Evolutionary conservation across 768 basidiomycete species (phyloP), one percentile per base, ranked within the genome.

Genomic region (Calocybe indica): DNA sequence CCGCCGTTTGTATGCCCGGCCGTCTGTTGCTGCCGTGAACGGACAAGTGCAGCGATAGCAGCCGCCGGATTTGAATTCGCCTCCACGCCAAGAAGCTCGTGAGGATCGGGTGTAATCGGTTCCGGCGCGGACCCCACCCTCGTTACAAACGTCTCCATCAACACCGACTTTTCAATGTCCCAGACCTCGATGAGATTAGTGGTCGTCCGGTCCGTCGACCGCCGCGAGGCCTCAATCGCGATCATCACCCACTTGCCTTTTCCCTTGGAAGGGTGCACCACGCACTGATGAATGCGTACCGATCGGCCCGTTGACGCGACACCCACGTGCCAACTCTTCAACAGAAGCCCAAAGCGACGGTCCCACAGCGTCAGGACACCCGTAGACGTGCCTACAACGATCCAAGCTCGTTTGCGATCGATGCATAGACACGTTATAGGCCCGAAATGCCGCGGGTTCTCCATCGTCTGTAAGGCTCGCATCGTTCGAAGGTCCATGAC

Each of bases 291-390:
- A 15, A 94, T 78, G 34, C 80, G 76, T 2, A 74, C 75, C 6
- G 74, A 70, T 35, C 72, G 66, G 2, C 79, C 79, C 2, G 70
- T 68, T 8, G 74, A 69, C 3, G 78, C 73, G 5, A 72, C 71
- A 7, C 82, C 82, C 6, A 82, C 82, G 57, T 82, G 80, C 94
- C 95, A 97, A 50, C 83, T 89, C 62, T 88, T 88, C 53, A 98
- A 72, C 4, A 87, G 70, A 13, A 97, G 70, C 1, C 94, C 93
- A 55, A 98, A 99, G 7, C 95, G 85, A 37, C 92, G 81, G 67
- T 99, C 96, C 93, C 94, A 99, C 2, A 99, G 73, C 0, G 88
- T 83, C 9, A 98, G 68, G 10, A 86, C 80, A 5, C 95, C 96
- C 1, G 78, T 80, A 2, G 86, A 80, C 1, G 95, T 96, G 2